Percentiles rank a stretch among this genome's conserved stretches.
Conservation (phyloP, 2,329 filamentous ascomycete species). For the Helicocarpus griseus region DNA sequence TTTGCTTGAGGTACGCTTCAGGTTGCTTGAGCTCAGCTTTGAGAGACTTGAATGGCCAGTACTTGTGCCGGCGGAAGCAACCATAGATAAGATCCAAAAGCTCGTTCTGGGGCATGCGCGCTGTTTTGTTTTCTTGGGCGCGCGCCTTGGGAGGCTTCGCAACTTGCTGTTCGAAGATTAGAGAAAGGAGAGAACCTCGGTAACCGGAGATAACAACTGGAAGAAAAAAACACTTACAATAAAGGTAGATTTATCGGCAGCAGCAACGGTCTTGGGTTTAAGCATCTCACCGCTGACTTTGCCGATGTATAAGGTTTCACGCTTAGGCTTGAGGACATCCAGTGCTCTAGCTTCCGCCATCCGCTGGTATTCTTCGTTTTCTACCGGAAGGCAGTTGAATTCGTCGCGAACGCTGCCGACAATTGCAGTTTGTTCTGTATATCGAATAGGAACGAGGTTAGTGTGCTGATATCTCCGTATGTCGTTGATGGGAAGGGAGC, state of each 20-base stretch:
- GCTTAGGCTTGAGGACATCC: conserved; percentile 51
- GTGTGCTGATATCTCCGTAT: conserved; percentile 1
- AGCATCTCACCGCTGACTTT: conserved; percentile 42
- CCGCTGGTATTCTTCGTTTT: conserved; percentile 58
- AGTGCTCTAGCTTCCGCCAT: conserved; percentile 51
- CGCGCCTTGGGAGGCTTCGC: conserved; percentile 44
- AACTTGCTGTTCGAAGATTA: conserved; percentile 25
- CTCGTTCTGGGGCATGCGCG: conserved; percentile 80
- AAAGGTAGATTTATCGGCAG: conserved; percentile 31
- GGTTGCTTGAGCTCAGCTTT: conserved; percentile 72
- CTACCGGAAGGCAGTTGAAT: conserved; percentile 61
- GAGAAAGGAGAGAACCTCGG: background rate
- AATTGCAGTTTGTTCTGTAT: conserved; percentile 65
- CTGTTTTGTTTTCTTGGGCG: conserved; percentile 68
- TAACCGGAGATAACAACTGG: conserved; percentile 2
- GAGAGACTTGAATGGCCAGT: conserved; percentile 88
- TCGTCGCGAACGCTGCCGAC: conserved; percentile 66
- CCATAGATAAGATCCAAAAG: conserved; percentile 76
- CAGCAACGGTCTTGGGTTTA: conserved; percentile 47
- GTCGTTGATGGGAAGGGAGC: background rate
- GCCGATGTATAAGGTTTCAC: conserved; percentile 44
- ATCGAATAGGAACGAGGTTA: conserved; percentile 6
- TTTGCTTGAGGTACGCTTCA: conserved; percentile 83
- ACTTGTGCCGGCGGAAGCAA: conserved; percentile 76
- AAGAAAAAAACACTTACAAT: conserved; percentile 26